Evolutionary conservation across 2,329 filamentous ascomycete genomes (phyloP).

Genomic region (Talaromyces piceae): DNA sequence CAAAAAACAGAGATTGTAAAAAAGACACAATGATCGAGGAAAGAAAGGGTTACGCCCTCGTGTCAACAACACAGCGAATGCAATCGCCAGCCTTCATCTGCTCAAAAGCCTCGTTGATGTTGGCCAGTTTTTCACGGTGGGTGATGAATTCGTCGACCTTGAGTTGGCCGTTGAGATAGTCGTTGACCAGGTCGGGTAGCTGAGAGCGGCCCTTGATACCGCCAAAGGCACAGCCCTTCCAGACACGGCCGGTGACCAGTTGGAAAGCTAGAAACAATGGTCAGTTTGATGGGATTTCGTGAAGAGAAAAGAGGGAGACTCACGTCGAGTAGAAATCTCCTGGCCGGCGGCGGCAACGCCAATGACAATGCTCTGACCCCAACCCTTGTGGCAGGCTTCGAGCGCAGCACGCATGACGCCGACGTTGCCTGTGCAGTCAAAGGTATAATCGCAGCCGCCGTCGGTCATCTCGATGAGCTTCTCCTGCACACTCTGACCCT

Average conservation of each 20-base stretch:
- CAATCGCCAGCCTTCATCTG: conserved; percentile 96
- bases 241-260: conserved; percentile 92
- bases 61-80: conserved; percentile 84
- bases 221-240: conserved; percentile 96
- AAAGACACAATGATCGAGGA: too few species aligned
- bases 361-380: conserved; percentile 97
- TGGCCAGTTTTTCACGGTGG: conserved; percentile 71
- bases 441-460: conserved; percentile 96
- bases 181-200: conserved; percentile 74
- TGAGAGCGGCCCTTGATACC: conserved; percentile 97
- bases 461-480: conserved; percentile 96
- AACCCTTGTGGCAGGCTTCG: conserved; percentile 98
- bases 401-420: conserved; percentile 91
- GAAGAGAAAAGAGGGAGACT: conserved; percentile 37
- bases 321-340: conserved; percentile 89
- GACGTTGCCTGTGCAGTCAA: conserved; percentile 97
- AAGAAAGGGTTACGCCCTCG: conserved; percentile 31
- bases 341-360: conserved; percentile 94
- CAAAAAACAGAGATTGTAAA: too few species aligned
- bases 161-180: conserved; percentile 82
- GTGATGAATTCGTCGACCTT: conserved; percentile 99
- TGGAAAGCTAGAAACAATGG: conserved; percentile 67
- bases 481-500: conserved; percentile 72
- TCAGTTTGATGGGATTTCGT: conserved; percentile 15
- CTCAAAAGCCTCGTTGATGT: conserved; percentile 86